A percentile compares a stretch with the other conserved stretches of the same genome.
Conservation (phyloP, 73 alveolate genomes). For the Symbiodinium pilosum region DNA sequence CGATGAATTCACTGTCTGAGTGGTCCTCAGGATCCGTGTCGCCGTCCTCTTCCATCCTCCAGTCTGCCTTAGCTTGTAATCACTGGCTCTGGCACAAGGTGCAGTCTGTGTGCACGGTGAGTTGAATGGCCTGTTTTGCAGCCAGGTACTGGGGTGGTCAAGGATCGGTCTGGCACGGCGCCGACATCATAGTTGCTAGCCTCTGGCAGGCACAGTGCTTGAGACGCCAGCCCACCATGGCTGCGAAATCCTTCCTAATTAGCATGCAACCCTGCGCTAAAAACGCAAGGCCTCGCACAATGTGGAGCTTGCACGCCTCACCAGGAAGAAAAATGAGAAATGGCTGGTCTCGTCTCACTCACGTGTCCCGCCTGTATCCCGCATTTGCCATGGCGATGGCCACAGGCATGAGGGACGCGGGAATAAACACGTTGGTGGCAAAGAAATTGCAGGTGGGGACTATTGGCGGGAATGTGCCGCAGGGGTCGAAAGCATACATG, state of each 20-base stretch:
- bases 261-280: background rate
- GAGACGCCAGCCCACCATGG: too few species aligned
- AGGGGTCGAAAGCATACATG: background rate
- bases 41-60: slow-evolving; percentile 3
- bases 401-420: too few species aligned
- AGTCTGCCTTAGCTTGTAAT: background rate
- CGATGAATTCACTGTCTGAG: background rate
- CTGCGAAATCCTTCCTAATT: background rate
- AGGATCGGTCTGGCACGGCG: background rate
- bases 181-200: background rate
- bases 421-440: too few species aligned
- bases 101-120: too few species aligned
- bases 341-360: background rate
- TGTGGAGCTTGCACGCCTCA: slow-evolving; percentile 2
- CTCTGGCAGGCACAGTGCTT: background rate
- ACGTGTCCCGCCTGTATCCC: background rate
- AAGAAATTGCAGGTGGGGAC: too few species aligned
- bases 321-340: background rate
- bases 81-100: background rate
- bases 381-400: background rate
- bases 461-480: background rate
- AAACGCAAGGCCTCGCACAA: background rate
- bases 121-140: background rate
- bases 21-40: background rate
- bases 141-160: background rate